phyloP scores from a whole-genome alignment of 305 asterid species.

The Salvia sclarea region DNA sequence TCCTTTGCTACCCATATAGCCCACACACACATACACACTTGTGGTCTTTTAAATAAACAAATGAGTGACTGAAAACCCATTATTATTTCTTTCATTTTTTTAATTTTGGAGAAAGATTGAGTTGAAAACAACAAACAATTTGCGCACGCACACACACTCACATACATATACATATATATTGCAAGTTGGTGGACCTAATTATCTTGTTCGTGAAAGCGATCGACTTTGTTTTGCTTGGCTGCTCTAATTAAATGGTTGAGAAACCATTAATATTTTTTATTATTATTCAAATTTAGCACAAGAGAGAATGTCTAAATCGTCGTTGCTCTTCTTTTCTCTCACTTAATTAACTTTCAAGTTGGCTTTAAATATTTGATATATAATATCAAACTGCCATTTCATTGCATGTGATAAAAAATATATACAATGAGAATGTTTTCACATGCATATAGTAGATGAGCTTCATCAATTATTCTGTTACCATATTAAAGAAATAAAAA shows the following conservation, averaged over 20 bases:
- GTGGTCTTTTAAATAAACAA: not conserved
- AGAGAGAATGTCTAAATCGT: not conserved
- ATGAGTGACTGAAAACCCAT: no score
- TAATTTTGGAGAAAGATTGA: conserved; percentile 3
- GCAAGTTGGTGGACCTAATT: conserved; percentile 32
- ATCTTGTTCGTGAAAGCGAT: conserved; percentile 30
- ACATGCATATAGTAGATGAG: no score
- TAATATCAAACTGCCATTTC: not conserved
- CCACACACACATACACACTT: not conserved
- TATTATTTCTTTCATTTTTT: not conserved
- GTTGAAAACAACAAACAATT: conserved; percentile 19
- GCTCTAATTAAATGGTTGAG: no score
- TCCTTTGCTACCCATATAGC: not conserved
- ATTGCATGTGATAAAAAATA: not conserved
- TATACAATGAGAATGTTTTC: no score
- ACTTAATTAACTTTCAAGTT: conserved; percentile 21
- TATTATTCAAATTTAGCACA: conserved; percentile 24
- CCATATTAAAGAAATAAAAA: no score
- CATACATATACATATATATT: not conserved
- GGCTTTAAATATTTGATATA: not conserved
- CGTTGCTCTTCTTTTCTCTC: not conserved
- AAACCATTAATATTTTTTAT: not conserved
- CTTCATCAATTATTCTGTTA: no score
- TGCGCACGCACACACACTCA: not conserved
- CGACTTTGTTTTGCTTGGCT: conserved; percentile 1